Base-by-base conservation (phyloP, 768 basidiomycete species). In the Phaffia australis region DNA sequence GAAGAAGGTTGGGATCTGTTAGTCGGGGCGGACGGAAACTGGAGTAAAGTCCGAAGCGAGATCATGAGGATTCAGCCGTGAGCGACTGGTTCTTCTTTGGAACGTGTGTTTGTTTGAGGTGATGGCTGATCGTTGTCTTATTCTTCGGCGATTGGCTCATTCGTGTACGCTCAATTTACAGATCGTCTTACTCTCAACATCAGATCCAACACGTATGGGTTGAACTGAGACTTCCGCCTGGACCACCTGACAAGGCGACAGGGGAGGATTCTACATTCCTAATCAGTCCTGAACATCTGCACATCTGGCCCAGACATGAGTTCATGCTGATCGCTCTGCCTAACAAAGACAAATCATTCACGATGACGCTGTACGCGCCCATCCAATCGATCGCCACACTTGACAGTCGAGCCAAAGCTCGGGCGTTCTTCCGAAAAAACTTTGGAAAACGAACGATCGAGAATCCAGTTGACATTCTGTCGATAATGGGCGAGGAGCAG, bases 321-420 rank as follows among this genome's bases (percentile, higher is more conserved):
- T 98, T 98, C 81, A 99, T 99, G 94, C 84, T 99, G 73, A 97
- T 99, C 73, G 94, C 91, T 25, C 84, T 99, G 65, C 92, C 94
- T 71, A 99, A 99, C 81, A 86, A 88, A 94, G 93, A 98, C 78
- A 88, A 85, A 79, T 87, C 91, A 46, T 98, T 99, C 81, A 99
- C 94, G 69, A 89, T 92, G 79, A 99, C 94, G 63, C 66, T 67
- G 2, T 67, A 67, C 56, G 66, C 66, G 6, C 66, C 66, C 2
- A 27, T 61, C 0, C 48, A 52, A 16, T 42, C 66, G n/a, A 67
- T 78, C 66, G 72, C 87, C 78, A 81, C 81, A 70, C 80, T 94
- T 73, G 74, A 77, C 72, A 82, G 79, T 71, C 77, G 82, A 72
- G 82, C 84, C 66, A 75, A 77, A 2, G 75, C 75, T 72, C 74